Conservation (phyloP, 2,329 filamentous ascomycete genomes). For the Epichloe festucae region DNA sequence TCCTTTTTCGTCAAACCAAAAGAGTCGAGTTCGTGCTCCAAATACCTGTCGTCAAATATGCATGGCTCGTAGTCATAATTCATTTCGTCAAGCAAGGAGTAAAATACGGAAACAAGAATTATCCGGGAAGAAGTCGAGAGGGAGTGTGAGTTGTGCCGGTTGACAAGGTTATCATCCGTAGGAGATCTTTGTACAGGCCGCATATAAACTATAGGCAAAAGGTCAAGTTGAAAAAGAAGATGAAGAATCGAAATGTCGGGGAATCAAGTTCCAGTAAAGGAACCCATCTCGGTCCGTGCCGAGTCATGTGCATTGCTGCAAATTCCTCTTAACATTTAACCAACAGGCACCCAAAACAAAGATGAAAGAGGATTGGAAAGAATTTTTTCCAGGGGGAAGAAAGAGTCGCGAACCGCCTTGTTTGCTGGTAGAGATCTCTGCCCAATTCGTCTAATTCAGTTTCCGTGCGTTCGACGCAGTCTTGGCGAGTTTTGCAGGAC, state of each 20-base stretch:
- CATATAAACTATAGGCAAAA: constrained; percentile 10
- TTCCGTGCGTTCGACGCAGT: constrained; percentile 26
- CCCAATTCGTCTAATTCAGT: constrained; percentile 37
- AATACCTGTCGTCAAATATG: constrained; percentile 18
- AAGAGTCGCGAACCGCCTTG: constrained; percentile 30
- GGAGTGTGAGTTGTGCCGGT: neutral
- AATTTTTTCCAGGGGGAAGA: constrained; percentile 12
- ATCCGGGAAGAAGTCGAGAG: constrained; percentile 19
- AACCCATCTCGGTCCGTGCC: constrained; percentile 35
- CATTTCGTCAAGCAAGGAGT: constrained; percentile 32
- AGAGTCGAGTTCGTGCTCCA: neutral
- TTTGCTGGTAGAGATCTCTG: constrained; percentile 27
- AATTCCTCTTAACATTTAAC: constrained; percentile 40
- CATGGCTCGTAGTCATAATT: constrained; percentile 31
- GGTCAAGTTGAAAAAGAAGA: constrained; percentile 8
- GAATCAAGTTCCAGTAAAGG: constrained; percentile 13
- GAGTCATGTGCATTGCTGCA: constrained; percentile 50
- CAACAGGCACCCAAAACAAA: constrained; percentile 14
- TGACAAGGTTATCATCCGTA: constrained; percentile 11
- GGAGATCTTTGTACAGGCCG: constrained; percentile 11
- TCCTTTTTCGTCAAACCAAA: constrained; percentile 14
- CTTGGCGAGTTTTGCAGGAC: neutral
- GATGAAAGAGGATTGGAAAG: constrained; percentile 13
- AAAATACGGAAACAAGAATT: constrained; percentile 21
- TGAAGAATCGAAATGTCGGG: constrained; percentile 11